A percentile compares a stretch with the other conserved stretches of the same genome.
Conservation (phyloP, 78 protist genomes). For the Bodo saltans region DNA sequence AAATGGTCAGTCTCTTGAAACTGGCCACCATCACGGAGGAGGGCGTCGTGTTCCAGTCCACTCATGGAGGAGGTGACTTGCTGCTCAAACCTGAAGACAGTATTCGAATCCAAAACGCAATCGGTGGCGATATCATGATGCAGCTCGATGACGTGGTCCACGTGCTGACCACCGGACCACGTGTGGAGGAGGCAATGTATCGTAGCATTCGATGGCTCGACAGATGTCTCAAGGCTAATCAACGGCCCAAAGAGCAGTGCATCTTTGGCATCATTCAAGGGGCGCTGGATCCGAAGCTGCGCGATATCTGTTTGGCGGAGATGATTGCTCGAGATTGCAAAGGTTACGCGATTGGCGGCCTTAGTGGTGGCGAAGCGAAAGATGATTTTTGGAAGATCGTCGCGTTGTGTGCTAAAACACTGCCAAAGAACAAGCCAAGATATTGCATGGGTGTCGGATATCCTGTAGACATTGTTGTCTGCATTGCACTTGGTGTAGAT, state of each 20-base stretch:
- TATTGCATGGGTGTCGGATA: slow-evolving; percentile 98
- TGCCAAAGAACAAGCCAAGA: slow-evolving; percentile 81
- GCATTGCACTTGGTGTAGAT: slow-evolving; percentile 91
- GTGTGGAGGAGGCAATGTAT: slow-evolving; percentile 89
- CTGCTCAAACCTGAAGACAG: slow-evolving; percentile 90
- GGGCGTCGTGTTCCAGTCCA: slow-evolving; percentile 89
- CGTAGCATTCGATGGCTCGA: slow-evolving; percentile 95
- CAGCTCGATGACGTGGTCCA: slow-evolving; percentile 71
- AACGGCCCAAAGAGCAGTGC: slow-evolving; percentile 50
- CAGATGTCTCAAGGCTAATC: slow-evolving; percentile 83
- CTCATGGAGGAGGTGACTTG: slow-evolving; percentile 81
- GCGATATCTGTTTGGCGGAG: slow-evolving; percentile 60
- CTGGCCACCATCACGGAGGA: slow-evolving; percentile 83
- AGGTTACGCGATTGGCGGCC: slow-evolving; percentile 95
- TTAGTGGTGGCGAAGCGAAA: slow-evolving; percentile 90
- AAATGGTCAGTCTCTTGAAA: slow-evolving; percentile 88
- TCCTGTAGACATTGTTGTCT: slow-evolving; percentile 88
- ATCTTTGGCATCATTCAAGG: slow-evolving; percentile 90
- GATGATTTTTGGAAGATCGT: slow-evolving; percentile 70
- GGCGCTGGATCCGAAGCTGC: slow-evolving; percentile 64
- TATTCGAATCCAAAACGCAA: slow-evolving; percentile 79
- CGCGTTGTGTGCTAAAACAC: slow-evolving; percentile 49
- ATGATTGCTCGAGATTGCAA: slow-evolving; percentile 67
- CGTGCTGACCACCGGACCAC: slow-evolving; percentile 51
- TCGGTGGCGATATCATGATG: slow-evolving; percentile 97